phyloP scores from a whole-genome alignment of 1,284 basidiomycete genomes.

The Tilletia walkeri region DNA sequence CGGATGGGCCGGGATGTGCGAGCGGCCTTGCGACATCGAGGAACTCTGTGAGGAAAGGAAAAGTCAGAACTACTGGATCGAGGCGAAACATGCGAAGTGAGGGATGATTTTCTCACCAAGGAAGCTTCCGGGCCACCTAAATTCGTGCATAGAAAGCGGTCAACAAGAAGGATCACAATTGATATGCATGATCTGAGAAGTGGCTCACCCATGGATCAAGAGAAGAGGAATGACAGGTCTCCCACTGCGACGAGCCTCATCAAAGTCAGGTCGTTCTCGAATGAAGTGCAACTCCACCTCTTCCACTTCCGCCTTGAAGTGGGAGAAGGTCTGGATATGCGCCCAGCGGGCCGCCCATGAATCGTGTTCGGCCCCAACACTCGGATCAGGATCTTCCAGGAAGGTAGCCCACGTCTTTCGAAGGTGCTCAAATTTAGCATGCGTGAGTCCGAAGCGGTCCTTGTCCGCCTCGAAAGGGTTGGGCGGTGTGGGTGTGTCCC shows the following conservation, averaged over 20 bases:
- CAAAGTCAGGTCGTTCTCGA: conserved; percentile 36
- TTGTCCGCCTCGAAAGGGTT: conserved; percentile 30
- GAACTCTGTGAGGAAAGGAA: conserved; percentile 44
- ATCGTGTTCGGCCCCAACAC: conserved; percentile 38
- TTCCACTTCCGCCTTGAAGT: conserved; percentile 39
- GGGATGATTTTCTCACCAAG: not conserved
- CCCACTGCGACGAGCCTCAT: not conserved
- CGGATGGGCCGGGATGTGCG: conserved; percentile 36
- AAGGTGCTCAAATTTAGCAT: conserved; percentile 30
- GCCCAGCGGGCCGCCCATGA: conserved; percentile 27
- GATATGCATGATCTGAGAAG: no score
- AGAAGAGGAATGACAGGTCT: conserved; percentile 50
- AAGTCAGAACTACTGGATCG: conserved; percentile 17
- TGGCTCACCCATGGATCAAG: conserved; percentile 55
- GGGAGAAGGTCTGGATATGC: conserved; percentile 33
- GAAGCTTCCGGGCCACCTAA: conserved; percentile 12
- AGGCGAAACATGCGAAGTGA: not conserved
- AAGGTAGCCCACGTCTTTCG: conserved; percentile 34
- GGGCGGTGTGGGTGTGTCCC: not conserved
- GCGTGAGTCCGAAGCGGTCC: conserved; percentile 34
- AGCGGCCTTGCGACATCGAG: conserved; percentile 47
- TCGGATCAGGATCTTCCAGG: conserved; percentile 24
- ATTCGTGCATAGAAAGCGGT: not conserved
- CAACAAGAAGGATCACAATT: no score
- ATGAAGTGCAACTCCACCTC: conserved; percentile 51